Conservation (phyloP, 169 alveolate genomes). For the Eimeria maxima region DNA sequence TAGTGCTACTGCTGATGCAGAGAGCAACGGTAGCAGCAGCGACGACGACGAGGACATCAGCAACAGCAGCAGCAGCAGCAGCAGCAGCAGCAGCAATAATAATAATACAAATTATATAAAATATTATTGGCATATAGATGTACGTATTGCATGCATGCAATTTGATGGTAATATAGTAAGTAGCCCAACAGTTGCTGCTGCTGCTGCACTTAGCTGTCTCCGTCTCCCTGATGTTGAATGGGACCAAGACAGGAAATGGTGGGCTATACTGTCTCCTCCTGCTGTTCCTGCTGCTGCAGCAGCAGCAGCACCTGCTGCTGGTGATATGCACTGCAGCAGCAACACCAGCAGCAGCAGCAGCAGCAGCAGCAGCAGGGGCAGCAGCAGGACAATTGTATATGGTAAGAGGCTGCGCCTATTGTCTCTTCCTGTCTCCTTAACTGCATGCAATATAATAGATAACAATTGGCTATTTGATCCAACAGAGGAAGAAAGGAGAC, state of each 20-base stretch:
- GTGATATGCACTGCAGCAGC: too few relatives aligned
- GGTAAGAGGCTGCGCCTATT: neutral
- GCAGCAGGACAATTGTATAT: neutral
- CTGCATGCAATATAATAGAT: neutral
- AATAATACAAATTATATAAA: neutral
- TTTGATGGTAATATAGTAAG: neutral
- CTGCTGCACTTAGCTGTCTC: too few relatives aligned
- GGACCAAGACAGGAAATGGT: neutral
- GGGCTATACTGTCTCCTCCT: neutral
- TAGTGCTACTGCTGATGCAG: too few relatives aligned
- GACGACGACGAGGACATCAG: neutral
- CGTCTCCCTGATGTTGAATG: conserved; percentile 12
- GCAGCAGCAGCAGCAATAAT: neutral
- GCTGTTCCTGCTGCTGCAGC: neutral
- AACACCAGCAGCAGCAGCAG: too few relatives aligned
- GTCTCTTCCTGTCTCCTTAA: neutral
- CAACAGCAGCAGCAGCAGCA: neutral
- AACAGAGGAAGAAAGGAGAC: neutral
- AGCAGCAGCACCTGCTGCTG: too few relatives aligned
- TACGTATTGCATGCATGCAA: neutral
- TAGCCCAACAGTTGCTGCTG: neutral
- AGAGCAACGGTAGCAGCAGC: too few relatives aligned
- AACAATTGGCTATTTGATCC: neutral
- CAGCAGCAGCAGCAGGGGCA: too few relatives aligned
- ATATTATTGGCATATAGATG: neutral